Evolutionary conservation across 306 rosid genomes (phyloP), one percentile per base, ranked within the genome.

Genomic region (Astragalus membranaceus): DNA sequence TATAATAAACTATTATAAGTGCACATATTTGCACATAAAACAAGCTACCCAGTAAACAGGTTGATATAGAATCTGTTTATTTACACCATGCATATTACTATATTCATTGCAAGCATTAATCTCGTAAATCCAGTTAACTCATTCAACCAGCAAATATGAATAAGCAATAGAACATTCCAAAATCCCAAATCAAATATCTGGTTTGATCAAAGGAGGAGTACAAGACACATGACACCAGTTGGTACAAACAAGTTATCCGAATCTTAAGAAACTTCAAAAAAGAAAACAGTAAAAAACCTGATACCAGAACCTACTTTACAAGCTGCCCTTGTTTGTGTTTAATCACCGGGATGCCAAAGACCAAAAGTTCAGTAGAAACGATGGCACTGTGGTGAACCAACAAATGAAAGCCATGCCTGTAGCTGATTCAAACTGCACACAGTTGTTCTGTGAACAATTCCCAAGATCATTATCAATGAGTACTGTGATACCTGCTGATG

Each of bases 401-500:
- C 92, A 80, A 42, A 93, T 77, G 71, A 90, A 93, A 52, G 96
- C 96, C 96, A 93, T 85, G 76, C 89, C 96, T 39, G 97, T 90
- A 57, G 98, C 94, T 0, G 88, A 82, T 85, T 90, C 90, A 37
- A 93, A 87, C 74, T 90, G 92, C 13, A 79, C 84, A 78, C 97
- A 93, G 58, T 90, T 88, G 60, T 87, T 88, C 41, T 64, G 50
- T 30, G 76, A 58, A 75, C 98, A 93, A 66, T 78, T 72, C 65
- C 51, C 85, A 35, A 90, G 85, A 77, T 93, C 96, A 64, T 90
- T 93, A 48, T 93, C 97, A 23, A 90, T 93, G 8, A 93, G 89
- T 68, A 93, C 97, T 10, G 98, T 90, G 81, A 93, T 90, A 32
- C 98, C 98, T 3, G 96, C 96, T 55, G 93, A 90, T 74, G 98